Conservation (phyloP, 176 grass and related monocot species). For the Eleusine coracana region DNA sequence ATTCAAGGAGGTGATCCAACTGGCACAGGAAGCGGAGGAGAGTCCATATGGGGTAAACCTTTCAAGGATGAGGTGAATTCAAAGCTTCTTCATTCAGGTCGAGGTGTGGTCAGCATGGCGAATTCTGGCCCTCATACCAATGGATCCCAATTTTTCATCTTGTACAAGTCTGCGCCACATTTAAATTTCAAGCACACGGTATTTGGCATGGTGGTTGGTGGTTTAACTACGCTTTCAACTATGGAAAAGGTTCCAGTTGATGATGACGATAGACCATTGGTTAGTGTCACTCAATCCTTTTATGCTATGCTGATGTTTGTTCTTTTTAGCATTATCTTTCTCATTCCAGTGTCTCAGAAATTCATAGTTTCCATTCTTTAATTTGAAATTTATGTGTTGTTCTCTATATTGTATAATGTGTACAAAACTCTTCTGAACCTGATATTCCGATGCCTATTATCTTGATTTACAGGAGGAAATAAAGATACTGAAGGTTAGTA, state of each 20-base stretch:
- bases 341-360: not conserved
- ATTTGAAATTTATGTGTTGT: not conserved
- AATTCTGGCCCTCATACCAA: constrained; percentile 94
- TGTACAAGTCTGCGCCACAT: constrained; percentile 92
- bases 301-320: not conserved
- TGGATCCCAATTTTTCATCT: constrained; percentile 95
- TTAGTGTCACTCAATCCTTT: constrained; percentile 45
- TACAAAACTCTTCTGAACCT: constrained; percentile 2
- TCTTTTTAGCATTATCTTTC: constrained; percentile 7
- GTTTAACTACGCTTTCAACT: constrained; percentile 69
- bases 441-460: not conserved
- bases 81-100: constrained; percentile 89
- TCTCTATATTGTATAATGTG: constrained; percentile 4
- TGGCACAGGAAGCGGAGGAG: constrained; percentile 88
- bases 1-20: constrained; percentile 99
- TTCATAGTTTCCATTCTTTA: not conserved
- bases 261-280: constrained; percentile 87
- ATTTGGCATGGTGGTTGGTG: constrained; percentile 98
- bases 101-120: constrained; percentile 95
- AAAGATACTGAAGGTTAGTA: constrained; percentile 73
- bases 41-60: constrained; percentile 95
- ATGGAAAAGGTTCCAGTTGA: constrained; percentile 98
- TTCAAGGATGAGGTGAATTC: constrained; percentile 99
- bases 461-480: constrained; percentile 81
- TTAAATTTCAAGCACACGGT: constrained; percentile 97